Base-by-base conservation (phyloP, 306 rosid species). In the Cucurbita argyrosperma region DNA sequence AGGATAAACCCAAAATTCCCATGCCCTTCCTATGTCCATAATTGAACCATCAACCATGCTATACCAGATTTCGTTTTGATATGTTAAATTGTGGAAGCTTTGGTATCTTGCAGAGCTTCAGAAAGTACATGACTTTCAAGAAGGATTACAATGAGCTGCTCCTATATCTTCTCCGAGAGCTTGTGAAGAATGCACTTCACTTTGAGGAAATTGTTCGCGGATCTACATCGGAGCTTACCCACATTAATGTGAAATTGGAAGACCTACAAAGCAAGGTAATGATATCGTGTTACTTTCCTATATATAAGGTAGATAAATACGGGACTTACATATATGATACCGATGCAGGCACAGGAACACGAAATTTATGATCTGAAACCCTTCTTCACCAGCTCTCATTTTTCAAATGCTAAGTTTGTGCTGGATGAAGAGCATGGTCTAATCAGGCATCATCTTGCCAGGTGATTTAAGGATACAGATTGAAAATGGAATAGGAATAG, bases 111-210 rank as follows among this genome's bases (percentile, higher is more conserved):
- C 91, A 94, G 99, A 91, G 95, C 82, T 94, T 94, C 83, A 78
- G 90, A 73, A 89, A 85, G 85, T 90, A 94, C 14, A 85, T 91
- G 89, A 91, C 99, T 83, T 91, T 83, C 83, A 94, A 91, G 92
- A 91, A 89, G 91, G 99, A 94, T 79, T 87, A 79, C 62, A 89
- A 94, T 58, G 90, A 87, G 45, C 77, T 89, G 76, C 90, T 94
- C 30, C 80, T 90, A 14, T 76, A 85, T 81, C 86, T 89, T 61
- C 99, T 94, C 59, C 90, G 88, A 0, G 90, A 83, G 82, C 99
- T 94, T 43, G 96, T 89, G 78, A 91, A 83, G 83, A 87, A 85
- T 82, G 97, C 97, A 14, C 72, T 91, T 80, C 87, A 87, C 69
- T 89, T 91, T 4, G 92, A 94, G 82, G 90, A 87, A 83, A 85